Percentiles rank a stretch among this genome's conserved stretches.
Evolutionary conservation across 2,329 filamentous ascomycete species (phyloP).

Genomic region (Cryphonectria nitschkei): DNA sequence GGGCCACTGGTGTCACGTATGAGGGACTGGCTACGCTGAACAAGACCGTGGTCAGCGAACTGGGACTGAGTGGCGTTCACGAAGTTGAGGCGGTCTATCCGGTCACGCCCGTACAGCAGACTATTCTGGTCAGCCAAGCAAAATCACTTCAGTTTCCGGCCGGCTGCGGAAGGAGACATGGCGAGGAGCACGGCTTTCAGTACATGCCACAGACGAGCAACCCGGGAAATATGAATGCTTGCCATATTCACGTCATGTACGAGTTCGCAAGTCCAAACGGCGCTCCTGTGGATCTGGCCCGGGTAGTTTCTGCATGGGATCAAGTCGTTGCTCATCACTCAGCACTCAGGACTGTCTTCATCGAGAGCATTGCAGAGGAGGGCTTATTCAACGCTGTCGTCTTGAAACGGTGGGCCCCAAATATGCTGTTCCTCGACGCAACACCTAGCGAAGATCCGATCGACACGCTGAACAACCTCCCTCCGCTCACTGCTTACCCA

Average conservation of each 20-base stretch:
- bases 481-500: conserved; percentile 42
- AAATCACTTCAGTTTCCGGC: conserved; percentile 30
- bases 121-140: conserved; percentile 52
- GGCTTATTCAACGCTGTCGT: conserved; percentile 56
- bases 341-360: conserved; percentile 55
- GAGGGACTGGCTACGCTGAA: conserved; percentile 50
- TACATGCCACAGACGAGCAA: conserved; percentile 19
- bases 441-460: conserved; percentile 43
- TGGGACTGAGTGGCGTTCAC: conserved; percentile 45
- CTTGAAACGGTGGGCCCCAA: conserved; percentile 50
- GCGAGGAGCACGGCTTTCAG: conserved; percentile 8
- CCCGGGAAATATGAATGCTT: conserved; percentile 41
- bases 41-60: conserved; percentile 43
- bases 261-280: conserved; percentile 47
- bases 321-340: conserved; percentile 50
- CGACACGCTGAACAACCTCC: conserved; percentile 46
- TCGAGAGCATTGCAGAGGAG: conserved; percentile 52
- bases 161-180: conserved; percentile 7
- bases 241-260: conserved; percentile 51
- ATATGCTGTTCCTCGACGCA: conserved; percentile 58
- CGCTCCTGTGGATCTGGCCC: conserved; percentile 45
- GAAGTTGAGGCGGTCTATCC: conserved; percentile 56
- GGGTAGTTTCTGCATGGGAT: conserved; percentile 55
- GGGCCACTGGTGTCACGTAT: conserved; percentile 44
- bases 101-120: conserved; percentile 52